Percentiles rank a stretch among this genome's conserved stretches.
Conservation (phyloP, 2,329 filamentous ascomycete genomes). For the Ophiostoma pallidulum region DNA sequence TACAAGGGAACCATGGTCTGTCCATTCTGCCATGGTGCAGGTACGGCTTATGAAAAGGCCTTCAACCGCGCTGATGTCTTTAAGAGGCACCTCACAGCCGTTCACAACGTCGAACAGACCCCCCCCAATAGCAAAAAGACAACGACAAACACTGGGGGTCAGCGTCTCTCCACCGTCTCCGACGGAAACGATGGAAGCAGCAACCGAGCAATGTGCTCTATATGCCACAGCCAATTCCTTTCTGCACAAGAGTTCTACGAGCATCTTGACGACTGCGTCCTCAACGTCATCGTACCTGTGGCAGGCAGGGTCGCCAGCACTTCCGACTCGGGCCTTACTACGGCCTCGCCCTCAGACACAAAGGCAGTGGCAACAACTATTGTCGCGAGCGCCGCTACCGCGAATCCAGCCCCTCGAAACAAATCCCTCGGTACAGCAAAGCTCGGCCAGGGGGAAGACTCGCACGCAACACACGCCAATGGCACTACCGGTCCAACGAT, state of each 20-base stretch:
- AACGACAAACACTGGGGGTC: constrained; percentile 27
- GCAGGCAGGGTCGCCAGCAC: constrained; percentile 24
- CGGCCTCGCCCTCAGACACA: neutral
- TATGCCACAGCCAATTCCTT: constrained; percentile 68
- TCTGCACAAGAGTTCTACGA: constrained; percentile 96
- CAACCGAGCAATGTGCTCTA: constrained; percentile 67
- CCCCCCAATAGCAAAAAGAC: constrained; percentile 81
- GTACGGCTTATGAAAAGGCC: constrained; percentile 81
- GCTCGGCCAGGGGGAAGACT: neutral
- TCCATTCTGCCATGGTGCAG: constrained; percentile 84
- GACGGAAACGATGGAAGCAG: constrained; percentile 5
- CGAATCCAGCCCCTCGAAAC: too few species aligned
- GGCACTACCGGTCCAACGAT: neutral
- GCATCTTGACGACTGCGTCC: constrained; percentile 65
- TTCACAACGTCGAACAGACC: constrained; percentile 90
- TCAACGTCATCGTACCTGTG: constrained; percentile 47
- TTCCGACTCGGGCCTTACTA: neutral
- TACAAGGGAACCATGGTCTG: constrained; percentile 99
- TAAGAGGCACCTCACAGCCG: constrained; percentile 86
- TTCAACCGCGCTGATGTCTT: constrained; percentile 97
- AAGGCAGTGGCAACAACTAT: neutral
- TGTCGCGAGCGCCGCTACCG: neutral
- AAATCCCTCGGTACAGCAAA: neutral
- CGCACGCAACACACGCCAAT: neutral
- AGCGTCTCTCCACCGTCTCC: constrained; percentile 13